A percentile compares a stretch with the other conserved stretches of the same genome.
Evolutionary conservation across 306 rosid genomes (phyloP).

Genomic region (Vigna angularis): DNA sequence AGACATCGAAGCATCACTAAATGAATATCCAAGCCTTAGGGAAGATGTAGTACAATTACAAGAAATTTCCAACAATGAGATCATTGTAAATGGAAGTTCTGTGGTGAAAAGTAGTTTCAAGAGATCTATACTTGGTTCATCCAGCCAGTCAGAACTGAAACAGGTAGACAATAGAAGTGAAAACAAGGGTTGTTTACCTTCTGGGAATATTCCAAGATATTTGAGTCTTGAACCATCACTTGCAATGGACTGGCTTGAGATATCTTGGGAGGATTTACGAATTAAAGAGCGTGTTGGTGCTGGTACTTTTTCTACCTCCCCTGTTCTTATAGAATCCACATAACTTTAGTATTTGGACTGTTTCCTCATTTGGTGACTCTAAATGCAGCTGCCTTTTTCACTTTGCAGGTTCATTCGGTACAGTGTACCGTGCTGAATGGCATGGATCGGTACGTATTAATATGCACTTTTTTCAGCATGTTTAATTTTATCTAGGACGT

Average conservation of each 20-base stretch:
- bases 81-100: slow-evolving; percentile 55
- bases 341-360: slow-evolving; percentile 8
- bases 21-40: slow-evolving; percentile 44
- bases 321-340: background rate
- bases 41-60: slow-evolving; percentile 56
- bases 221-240: slow-evolving; percentile 90
- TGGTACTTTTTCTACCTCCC: slow-evolving; percentile 59
- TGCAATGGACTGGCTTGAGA: slow-evolving; percentile 99
- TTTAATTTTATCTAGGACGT: slow-evolving; percentile 5
- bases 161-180: slow-evolving; percentile 52
- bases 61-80: slow-evolving; percentile 51
- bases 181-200: slow-evolving; percentile 51
- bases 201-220: slow-evolving; percentile 65
- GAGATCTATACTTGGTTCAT: slow-evolving; percentile 47
- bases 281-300: slow-evolving; percentile 96
- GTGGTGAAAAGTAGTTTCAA: slow-evolving; percentile 48
- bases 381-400: slow-evolving; percentile 31
- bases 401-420: slow-evolving; percentile 90
- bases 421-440: slow-evolving; percentile 99
- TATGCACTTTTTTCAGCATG: background rate
- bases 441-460: slow-evolving; percentile 85
- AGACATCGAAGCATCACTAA: slow-evolving; percentile 46
- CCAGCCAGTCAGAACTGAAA: slow-evolving; percentile 54
- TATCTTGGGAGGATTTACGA: slow-evolving; percentile 89
- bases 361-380: slow-evolving; percentile 19